Percentiles rank a stretch among this genome's conserved stretches.
Conservation (phyloP, 2,329 filamentous ascomycete species). For the Phialophora macrospora region DNA sequence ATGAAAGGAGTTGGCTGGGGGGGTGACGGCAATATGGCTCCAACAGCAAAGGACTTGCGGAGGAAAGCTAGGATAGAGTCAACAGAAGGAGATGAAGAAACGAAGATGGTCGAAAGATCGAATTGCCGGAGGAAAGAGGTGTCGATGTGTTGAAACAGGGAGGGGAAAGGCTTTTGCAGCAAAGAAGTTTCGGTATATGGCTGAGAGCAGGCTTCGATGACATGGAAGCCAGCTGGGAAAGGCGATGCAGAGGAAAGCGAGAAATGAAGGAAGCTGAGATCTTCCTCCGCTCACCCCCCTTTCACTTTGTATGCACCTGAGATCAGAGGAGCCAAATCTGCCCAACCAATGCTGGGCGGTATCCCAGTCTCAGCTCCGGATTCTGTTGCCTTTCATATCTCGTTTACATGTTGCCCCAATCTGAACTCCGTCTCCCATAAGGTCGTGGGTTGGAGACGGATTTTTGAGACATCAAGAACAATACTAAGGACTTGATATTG, state of each 20-base stretch:
- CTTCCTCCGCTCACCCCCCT: neutral
- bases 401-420: neutral
- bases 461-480: slow-evolving; percentile 32
- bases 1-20: neutral
- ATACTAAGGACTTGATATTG: slow-evolving; percentile 34
- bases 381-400: neutral
- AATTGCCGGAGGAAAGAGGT: neutral
- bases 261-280: neutral
- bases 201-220: neutral
- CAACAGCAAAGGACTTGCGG: neutral
- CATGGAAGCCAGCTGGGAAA: neutral
- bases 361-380: neutral
- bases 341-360: neutral
- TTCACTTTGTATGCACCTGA: neutral
- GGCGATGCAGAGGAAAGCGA: neutral
- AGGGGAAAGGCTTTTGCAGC: neutral
- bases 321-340: neutral
- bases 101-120: neutral
- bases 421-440: neutral
- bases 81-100: neutral
- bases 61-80: neutral
- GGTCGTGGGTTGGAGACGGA: neutral
- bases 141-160: neutral
- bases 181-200: neutral
- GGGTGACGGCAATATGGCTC: neutral